A percentile compares a stretch with the other conserved stretches of the same genome.
These are phyloP conservation scores for Speleostelium caveatum DNA, from an alignment of 78 protist species.

Conservation along the genomic window DNA sequence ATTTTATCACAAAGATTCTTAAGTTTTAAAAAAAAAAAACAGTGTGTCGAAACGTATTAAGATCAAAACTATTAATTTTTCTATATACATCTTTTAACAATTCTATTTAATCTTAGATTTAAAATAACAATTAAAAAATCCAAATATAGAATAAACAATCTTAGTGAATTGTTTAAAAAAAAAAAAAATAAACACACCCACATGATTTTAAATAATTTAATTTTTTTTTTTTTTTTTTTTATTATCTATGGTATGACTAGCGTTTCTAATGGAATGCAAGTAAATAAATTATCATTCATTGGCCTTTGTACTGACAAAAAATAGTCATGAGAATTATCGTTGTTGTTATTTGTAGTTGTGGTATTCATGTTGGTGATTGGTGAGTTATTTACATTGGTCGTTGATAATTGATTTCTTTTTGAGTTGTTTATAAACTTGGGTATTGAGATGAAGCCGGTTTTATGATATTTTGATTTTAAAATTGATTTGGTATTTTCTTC, in stretches of 20 bases:
- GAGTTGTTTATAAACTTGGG: neutral
- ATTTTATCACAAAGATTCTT: no score
- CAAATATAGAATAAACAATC: no score
- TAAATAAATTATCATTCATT: constrained; percentile 8
- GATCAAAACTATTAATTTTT: no score
- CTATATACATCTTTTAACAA: no score
- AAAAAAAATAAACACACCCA: neutral
- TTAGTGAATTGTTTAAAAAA: neutral
- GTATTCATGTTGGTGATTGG: neutral
- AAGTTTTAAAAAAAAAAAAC: no score
- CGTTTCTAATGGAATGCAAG: no score
- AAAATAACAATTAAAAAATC: no score
- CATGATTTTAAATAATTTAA: neutral
- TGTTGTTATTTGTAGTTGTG: neutral
- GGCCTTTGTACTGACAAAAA: neutral
- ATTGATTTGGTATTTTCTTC: neutral
- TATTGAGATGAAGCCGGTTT: no score
- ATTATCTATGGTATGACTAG: neutral
- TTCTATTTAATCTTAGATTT: no score
- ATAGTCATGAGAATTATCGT: neutral
- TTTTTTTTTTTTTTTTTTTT: no score
- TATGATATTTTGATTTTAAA: no score
- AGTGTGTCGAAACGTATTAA: no score
- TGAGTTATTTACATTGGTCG: neutral
- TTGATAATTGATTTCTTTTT: neutral